These are phyloP conservation scores for Salvia miltiorrhiza DNA, from an alignment of 257 asterid genomes.

Conservation along the genomic window DNA sequence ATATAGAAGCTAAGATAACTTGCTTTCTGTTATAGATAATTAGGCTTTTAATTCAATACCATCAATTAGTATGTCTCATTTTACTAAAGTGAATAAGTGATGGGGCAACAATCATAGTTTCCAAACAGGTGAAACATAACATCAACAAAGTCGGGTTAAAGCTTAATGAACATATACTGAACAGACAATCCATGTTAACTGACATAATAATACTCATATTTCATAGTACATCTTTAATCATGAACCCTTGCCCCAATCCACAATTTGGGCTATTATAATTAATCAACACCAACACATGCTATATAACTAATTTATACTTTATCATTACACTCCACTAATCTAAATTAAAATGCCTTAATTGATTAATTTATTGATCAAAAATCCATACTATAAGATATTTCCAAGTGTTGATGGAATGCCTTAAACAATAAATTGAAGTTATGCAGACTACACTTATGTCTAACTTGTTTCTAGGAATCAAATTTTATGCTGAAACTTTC, in stretches of 20 bases:
- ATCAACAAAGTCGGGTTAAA: slow-evolving; percentile 1
- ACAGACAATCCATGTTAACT: slow-evolving; percentile 14
- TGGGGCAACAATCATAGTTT: background rate
- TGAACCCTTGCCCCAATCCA: background rate
- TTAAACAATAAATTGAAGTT: no score
- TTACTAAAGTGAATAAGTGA: no score
- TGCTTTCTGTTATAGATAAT: background rate
- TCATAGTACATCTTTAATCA: slow-evolving; percentile 4
- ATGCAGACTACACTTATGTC: no score
- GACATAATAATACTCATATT: slow-evolving; percentile 1
- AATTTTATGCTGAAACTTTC: no score
- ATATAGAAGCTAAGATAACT: no score
- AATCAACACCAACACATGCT: background rate
- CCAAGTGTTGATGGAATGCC: background rate
- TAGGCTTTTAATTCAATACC: background rate
- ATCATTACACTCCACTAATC: background rate
- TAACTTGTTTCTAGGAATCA: no score
- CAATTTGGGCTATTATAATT: background rate
- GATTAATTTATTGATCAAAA: background rate
- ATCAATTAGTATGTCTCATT: no score
- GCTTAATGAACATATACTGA: background rate
- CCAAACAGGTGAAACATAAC: slow-evolving; percentile 11
- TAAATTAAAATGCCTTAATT: background rate
- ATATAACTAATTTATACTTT: background rate
- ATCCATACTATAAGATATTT: background rate